A percentile compares a stretch with the other conserved stretches of the same genome.
phyloP scores from a whole-genome alignment of 345 rosid species.

The Adansonia digitata region DNA sequence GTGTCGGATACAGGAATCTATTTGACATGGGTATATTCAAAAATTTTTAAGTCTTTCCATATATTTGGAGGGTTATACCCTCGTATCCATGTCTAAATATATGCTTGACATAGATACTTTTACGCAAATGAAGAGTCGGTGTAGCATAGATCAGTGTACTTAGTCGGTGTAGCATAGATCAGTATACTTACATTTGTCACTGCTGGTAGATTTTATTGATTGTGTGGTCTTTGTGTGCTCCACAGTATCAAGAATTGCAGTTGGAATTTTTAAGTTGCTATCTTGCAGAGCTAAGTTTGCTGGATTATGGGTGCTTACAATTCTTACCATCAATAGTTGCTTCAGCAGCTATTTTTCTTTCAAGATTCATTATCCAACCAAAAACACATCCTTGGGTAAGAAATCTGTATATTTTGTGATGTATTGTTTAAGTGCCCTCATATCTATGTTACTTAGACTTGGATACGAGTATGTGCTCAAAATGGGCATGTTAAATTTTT shows the following conservation, averaged over 20 bases:
- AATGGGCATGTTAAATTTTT: too few species aligned
- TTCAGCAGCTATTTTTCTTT: slow-evolving; percentile 51
- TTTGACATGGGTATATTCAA: too few species aligned
- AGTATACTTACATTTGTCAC: not conserved
- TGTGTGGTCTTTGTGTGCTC: not conserved
- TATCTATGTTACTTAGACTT: too few species aligned
- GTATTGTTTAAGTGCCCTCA: not conserved
- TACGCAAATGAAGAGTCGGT: too few species aligned
- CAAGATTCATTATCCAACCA: slow-evolving; percentile 45
- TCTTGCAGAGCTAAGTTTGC: slow-evolving; percentile 65
- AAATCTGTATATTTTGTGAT: not conserved
- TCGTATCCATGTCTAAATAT: too few species aligned
- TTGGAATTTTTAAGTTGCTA: slow-evolving; percentile 56
- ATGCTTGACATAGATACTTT: too few species aligned
- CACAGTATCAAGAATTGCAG: slow-evolving; percentile 33
- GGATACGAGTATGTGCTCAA: too few species aligned
- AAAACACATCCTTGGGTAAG: slow-evolving; percentile 61
- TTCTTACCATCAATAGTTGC: slow-evolving; percentile 66
- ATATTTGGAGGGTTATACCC: too few species aligned
- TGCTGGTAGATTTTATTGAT: not conserved
- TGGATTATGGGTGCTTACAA: slow-evolving; percentile 52
- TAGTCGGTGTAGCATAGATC: too few species aligned
- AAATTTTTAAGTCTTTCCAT: too few species aligned
- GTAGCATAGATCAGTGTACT: too few species aligned
- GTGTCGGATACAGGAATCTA: too few species aligned